Evolutionary conservation across 768 basidiomycete species (phyloP), one percentile per base, ranked within the genome.

Genomic region (Russula griseocarnosa): DNA sequence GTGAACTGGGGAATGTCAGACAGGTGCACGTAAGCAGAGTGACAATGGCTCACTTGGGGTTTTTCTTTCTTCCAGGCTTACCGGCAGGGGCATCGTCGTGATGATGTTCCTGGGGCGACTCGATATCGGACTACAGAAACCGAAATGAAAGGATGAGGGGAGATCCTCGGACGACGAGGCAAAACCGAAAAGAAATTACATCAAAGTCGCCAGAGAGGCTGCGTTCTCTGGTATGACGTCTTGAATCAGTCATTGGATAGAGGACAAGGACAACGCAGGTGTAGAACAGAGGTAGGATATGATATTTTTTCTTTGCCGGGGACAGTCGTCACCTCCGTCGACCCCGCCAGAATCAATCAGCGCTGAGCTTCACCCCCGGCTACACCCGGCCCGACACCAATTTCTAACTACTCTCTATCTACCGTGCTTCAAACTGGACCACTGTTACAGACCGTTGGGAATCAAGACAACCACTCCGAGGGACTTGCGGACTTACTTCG

Each of bases 61-160:
- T 93, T 80, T 92, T 92, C 85, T 92, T 92, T 65, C 90, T 79
- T 18, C 90, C 90, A 38, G 90, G 87, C 72, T 86, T 88, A 28
- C 75, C 74, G 5, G 72, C 65, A 47, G 62, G 63, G 13, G 62
- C 52, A 18, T 68, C 67, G 24, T 70, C 66, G 54, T 4, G 52
- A 1, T 65, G 62, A 26, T 61, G 63, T 14, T 70, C 69, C 26
- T 64, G 63, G 14, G 74, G 80, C 38, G 85, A 89, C 24, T 86
- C 87, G 42, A 77, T 71, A 66, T 90, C 90, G n/a, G 87, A 88
- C 66, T 89, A 85, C 82, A 87, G 65, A 13, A 28, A 57, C 49
- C 46, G 38, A 11, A 16, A 47, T 22, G 46, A 47, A 11, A 18
- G 10, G 30, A 6, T 51, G 55, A 40, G 55, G 55, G 46, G 58